Base-by-base conservation (phyloP, 192 early-diverging fungal species). In the Funneliformis mosseae region DNA sequence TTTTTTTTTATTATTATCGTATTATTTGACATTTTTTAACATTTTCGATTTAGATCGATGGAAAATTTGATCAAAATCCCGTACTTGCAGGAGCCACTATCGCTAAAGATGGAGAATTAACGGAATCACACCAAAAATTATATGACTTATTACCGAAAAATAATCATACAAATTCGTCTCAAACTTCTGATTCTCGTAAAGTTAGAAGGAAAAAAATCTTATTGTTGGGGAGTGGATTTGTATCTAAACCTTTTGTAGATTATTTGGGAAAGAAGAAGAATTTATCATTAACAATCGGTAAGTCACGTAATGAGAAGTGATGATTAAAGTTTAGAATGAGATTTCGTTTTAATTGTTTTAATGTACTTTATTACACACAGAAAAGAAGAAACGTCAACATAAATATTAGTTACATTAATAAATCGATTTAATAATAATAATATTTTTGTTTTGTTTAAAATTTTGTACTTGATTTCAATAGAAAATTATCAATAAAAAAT, bases 191-290 rank as follows among this genome's bases (percentile, higher is more conserved):
- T 8, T 33, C 28, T 16, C 9, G 63, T 27, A 66, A 66, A 66
- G 27, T 55, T 25, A 84, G 95, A 14, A 97, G 83, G 41, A 79
- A 88, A 70, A 90, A 86, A 28, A 82, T 87, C 2, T 66, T 87
- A 4, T 48, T 87, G 23, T 68, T 84, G 7, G 83, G 84, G 12
- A 69, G 67, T 69, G 67, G 98, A 11, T 96, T 96, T 85, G 98
- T 99, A 23, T 92, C 96, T 28, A 92, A 90, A 79, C 98, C 98
- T 18, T 84, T 96, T 25, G 95, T 98, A 23, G 94, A 99, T 68
- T 96, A 97, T 83, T 82, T 99, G 41, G 79, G 92, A 0, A 83
- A 92, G 18, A 79, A 83, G 16, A 80, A 84, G 10, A 81, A 92
- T 76, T 85, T 89, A 60, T 80, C 86, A 42, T 85, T 97, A 59